Percentiles rank a stretch among this genome's conserved stretches.
These are phyloP conservation scores for Chrysopogon serrulatus DNA, from an alignment of 176 grass and related monocot species.

Conservation along the genomic window DNA sequence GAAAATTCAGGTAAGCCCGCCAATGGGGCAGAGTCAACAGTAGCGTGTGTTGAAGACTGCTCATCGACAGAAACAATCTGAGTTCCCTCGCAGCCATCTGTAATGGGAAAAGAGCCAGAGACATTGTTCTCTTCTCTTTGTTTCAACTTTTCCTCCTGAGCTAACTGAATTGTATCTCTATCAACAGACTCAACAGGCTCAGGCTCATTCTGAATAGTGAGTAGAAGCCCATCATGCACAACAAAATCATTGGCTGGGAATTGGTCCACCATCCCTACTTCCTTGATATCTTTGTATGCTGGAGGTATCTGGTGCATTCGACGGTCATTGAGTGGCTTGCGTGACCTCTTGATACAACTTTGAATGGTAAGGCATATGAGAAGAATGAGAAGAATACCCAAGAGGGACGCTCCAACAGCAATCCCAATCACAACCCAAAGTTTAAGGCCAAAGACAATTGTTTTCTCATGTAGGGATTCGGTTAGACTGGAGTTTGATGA, in stretches of 20 bases:
- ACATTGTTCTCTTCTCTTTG: conserved; percentile 51
- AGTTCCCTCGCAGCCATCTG: conserved; percentile 37
- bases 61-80: conserved; percentile 42
- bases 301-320: conserved; percentile 67
- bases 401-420: conserved; percentile 64
- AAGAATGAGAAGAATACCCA: conserved; percentile 69
- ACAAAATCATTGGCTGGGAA: conserved; percentile 52
- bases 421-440: conserved; percentile 96
- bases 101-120: conserved; percentile 38
- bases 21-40: conserved; percentile 44
- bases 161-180: conserved; percentile 51
- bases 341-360: conserved; percentile 42
- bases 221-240: conserved; percentile 60
- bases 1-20: conserved; percentile 77
- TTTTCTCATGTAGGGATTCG: conserved; percentile 80
- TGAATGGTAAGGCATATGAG: conserved; percentile 63
- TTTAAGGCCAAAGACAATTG: conserved; percentile 80
- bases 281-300: conserved; percentile 84
- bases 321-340: conserved; percentile 43
- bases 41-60: conserved; percentile 30
- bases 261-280: conserved; percentile 62
- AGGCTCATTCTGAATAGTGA: conserved; percentile 39
- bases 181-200: conserved; percentile 44
- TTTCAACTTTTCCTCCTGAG: conserved; percentile 41
- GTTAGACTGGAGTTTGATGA: conserved; percentile 72